Conservation (phyloP, 2,329 filamentous ascomycete genomes). For the Diaporthe nobilis region DNA sequence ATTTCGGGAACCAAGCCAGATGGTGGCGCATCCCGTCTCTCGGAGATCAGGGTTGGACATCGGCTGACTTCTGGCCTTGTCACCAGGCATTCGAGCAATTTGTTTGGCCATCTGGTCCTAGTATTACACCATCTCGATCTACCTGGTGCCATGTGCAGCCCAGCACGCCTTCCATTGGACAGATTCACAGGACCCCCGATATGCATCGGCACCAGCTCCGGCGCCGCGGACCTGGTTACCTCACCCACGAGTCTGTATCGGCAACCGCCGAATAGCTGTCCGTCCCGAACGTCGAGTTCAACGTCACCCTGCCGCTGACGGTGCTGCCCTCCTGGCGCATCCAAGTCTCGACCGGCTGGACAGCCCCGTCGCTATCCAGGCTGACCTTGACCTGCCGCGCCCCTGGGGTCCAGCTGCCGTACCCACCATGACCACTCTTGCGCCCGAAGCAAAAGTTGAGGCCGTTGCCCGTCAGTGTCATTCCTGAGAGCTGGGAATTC, state of each 20-base stretch:
- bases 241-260: slow-evolving; percentile 9
- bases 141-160: background rate
- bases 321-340: slow-evolving; percentile 31
- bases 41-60: background rate
- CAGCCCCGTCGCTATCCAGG: slow-evolving; percentile 45
- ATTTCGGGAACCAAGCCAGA: background rate
- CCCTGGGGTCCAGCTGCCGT: slow-evolving; percentile 75
- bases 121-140: background rate
- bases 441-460: slow-evolving; percentile 65
- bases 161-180: background rate
- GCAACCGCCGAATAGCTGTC: slow-evolving; percentile 12
- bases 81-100: background rate
- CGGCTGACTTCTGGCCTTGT: too few relatives aligned
- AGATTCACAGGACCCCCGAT: background rate
- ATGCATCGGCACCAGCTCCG: background rate
- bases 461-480: slow-evolving; percentile 55
- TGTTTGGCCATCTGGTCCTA: background rate
- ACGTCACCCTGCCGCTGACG: slow-evolving; percentile 7
- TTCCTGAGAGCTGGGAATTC: slow-evolving; percentile 51
- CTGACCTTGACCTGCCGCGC: slow-evolving; percentile 68
- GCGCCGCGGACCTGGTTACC: background rate
- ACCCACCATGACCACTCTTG: slow-evolving; percentile 79
- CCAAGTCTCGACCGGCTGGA: slow-evolving; percentile 23
- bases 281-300: slow-evolving; percentile 13
- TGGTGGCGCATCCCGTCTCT: background rate